These are phyloP conservation scores for Nicotiana noctiflora DNA, from an alignment of 257 asterid genomes.

Conservation along the genomic window DNA sequence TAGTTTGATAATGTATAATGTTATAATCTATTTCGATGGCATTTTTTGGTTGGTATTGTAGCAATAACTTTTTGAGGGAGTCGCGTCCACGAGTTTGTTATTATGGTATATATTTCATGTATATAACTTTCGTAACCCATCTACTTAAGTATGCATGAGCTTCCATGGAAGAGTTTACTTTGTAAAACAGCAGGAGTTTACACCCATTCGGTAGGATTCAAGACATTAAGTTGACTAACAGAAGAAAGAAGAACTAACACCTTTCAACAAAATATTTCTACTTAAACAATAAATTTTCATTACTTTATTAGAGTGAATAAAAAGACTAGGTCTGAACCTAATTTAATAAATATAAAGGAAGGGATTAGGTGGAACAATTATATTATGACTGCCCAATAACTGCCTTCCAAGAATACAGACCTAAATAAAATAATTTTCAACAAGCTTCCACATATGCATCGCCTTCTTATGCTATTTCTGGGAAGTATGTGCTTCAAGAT, in stretches of 20 bases:
- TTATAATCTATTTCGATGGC: no score
- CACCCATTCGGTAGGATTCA: slow-evolving; percentile 6
- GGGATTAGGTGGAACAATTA: neutral
- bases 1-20: neutral
- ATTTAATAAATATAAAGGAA: neutral
- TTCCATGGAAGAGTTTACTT: neutral
- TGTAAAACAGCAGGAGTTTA: neutral
- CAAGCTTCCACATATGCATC: neutral
- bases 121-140: neutral
- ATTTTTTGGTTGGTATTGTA: no score
- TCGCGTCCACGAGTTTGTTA: neutral
- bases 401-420: neutral
- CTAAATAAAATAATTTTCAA: neutral
- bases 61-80: neutral
- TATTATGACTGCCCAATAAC: neutral
- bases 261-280: slow-evolving; percentile 12
- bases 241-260: neutral
- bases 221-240: slow-evolving; percentile 10
- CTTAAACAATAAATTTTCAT: neutral
- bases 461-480: neutral
- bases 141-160: neutral
- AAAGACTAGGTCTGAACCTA: neutral
- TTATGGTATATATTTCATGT: neutral
- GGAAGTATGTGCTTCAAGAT: slow-evolving; percentile 2
- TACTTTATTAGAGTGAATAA: slow-evolving; percentile 8